phyloP scores from a whole-genome alignment of 192 early-diverging fungal species.

The Thamnidium elegans region DNA sequence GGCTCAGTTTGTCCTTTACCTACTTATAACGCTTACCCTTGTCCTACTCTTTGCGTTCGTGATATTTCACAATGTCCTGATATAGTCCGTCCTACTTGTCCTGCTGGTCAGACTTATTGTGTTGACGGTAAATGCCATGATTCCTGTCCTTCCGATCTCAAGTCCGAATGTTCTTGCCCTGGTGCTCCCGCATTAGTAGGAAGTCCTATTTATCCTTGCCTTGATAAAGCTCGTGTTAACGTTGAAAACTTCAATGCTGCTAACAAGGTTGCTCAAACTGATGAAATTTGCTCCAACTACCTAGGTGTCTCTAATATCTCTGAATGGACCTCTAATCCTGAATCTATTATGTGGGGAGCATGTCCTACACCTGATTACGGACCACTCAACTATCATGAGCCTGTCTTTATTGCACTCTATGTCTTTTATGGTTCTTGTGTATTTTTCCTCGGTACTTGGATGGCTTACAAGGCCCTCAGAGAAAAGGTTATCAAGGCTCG shows the following conservation, averaged over 20 bases:
- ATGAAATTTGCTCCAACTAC: constrained; percentile 12
- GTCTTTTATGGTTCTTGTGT: constrained; percentile 22
- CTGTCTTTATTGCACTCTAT: constrained; percentile 34
- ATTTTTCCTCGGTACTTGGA: constrained; percentile 25
- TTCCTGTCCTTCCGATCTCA: constrained; percentile 32
- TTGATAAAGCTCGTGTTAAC: constrained; percentile 3
- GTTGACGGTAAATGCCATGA: constrained; percentile 48
- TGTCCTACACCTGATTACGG: constrained; percentile 32
- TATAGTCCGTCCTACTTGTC: constrained; percentile 33
- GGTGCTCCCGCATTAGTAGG: constrained; percentile 26
- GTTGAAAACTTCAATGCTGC: constrained; percentile 27
- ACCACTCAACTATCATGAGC: constrained; percentile 23
- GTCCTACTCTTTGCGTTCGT: constrained; percentile 50
- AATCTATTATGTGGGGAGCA: constrained; percentile 24
- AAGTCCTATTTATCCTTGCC: constrained; percentile 22
- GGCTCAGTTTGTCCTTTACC: constrained; percentile 46
- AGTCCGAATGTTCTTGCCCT: constrained; percentile 29
- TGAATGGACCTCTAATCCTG: constrained; percentile 11
- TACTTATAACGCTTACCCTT: constrained; percentile 40
- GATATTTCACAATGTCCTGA: constrained; percentile 42
- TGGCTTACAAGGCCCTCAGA: constrained; percentile 20
- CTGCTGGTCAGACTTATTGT: constrained; percentile 43
- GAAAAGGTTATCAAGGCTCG: constrained; percentile 13
- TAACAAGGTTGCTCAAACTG: constrained; percentile 25
- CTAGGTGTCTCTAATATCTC: constrained; percentile 9